Evolutionary conservation across 345 rosid genomes (phyloP), one percentile per base, ranked within the genome.

Genomic region (Murraya paniculata): DNA sequence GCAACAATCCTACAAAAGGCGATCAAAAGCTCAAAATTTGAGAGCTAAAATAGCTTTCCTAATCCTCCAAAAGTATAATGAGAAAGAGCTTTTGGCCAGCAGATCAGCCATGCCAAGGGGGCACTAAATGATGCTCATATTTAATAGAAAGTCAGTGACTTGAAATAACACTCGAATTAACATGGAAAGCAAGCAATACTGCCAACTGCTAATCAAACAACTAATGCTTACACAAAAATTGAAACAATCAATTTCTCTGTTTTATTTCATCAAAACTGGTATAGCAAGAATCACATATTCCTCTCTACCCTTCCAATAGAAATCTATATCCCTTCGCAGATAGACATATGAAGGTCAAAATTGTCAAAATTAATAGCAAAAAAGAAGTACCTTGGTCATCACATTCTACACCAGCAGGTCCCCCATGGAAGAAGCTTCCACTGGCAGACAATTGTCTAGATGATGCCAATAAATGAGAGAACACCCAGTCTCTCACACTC

Each of bases 401-500:
- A 3, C 77, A 88, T 58, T 86, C 85, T 69, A 86, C 83, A 71
- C 77, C 74, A 35, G 35, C 33, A 74, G 72, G 77, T 45, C 71
- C 87, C 67, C 74, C 82, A 0, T 41, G 76, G 71, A 83, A 82
- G 82, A 84, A 90, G 74, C 86, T 80, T 64, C 86, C 86, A 71
- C 80, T 77, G 19, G 88, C 86, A 28, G 91, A 86, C 71, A 94
- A 82, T 27, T 91, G 90, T 83, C 90, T 77, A 21, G 97, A 86
- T 7, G 90, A 83, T 50, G 92, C 89, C 89, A 92, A 81, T 60
- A 87, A 64, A 72, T 89, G 91, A 50, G 89, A 79, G 35, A 90
- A 88, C 77, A 85, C 89, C 94, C 97, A 93, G 65, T 95, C 98
- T 82, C 88, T 88, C 82, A 93, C 72, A 60, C 96, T 88, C 87